phyloP scores from a whole-genome alignment of 371 early-diverging fungal genomes.

The Catenaria anguillulae region DNA sequence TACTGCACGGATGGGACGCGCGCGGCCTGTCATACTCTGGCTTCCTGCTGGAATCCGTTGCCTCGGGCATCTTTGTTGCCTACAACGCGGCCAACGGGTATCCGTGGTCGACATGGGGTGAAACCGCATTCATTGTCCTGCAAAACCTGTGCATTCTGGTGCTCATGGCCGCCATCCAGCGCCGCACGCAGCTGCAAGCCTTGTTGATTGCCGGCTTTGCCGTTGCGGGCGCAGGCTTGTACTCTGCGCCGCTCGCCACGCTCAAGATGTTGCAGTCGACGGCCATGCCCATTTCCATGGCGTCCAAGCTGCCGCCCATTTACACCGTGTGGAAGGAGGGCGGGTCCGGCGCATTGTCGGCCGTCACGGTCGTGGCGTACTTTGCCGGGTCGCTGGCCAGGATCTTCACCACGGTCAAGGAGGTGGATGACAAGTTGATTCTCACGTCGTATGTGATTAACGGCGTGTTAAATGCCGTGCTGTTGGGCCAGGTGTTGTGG shows the following conservation, averaged over 20 bases:
- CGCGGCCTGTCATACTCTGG: slow-evolving; percentile 64
- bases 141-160: slow-evolving; percentile 64
- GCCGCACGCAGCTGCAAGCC: slow-evolving; percentile 20
- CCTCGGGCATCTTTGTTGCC: slow-evolving; percentile 56
- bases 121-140: slow-evolving; percentile 54
- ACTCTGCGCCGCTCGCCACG: slow-evolving; percentile 27
- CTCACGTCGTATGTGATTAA: slow-evolving; percentile 59
- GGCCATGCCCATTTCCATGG: slow-evolving; percentile 65
- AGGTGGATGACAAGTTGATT: slow-evolving; percentile 63
- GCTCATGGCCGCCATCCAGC: slow-evolving; percentile 40
- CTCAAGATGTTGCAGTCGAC: slow-evolving; percentile 50
- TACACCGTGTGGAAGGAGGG: slow-evolving; percentile 49
- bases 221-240: slow-evolving; percentile 27
- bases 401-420: slow-evolving; percentile 77
- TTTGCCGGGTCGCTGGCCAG: slow-evolving; percentile 72
- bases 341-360: slow-evolving; percentile 79
- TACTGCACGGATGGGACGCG: slow-evolving; percentile 51
- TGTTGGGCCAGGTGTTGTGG: slow-evolving; percentile 61
- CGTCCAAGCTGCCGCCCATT: slow-evolving; percentile 79
- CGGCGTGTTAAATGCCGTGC: slow-evolving; percentile 55
- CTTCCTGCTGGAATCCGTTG: slow-evolving; percentile 67
- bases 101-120: slow-evolving; percentile 88
- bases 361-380: slow-evolving; percentile 70
- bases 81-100: slow-evolving; percentile 68
- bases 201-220: slow-evolving; percentile 18